These are phyloP conservation scores for Stagonosporopsis chrysanthemi DNA, from an alignment of 2,329 filamentous ascomycete species.

Conservation along the genomic window DNA sequence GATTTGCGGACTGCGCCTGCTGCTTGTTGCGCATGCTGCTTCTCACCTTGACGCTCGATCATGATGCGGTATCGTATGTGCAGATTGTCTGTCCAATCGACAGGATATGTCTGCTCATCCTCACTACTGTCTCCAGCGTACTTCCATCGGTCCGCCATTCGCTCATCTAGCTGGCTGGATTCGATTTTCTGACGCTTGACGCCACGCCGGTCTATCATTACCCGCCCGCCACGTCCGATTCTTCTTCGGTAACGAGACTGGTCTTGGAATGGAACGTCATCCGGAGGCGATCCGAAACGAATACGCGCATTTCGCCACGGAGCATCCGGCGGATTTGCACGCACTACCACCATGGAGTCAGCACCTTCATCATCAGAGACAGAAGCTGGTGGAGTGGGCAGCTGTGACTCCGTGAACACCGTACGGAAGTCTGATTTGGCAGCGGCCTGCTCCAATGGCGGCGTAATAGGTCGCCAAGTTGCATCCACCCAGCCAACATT, in stretches of 20 bases:
- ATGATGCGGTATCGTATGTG: slow-evolving; percentile 65
- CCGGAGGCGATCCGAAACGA: slow-evolving; percentile 49
- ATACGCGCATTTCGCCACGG: slow-evolving; percentile 41
- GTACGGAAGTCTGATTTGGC: slow-evolving; percentile 50
- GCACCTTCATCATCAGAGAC: slow-evolving; percentile 54
- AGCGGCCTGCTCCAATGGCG: slow-evolving; percentile 65
- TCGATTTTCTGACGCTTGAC: slow-evolving; percentile 59
- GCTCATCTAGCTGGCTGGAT: slow-evolving; percentile 36
- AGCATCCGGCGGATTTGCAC: slow-evolving; percentile 35
- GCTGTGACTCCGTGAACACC: slow-evolving; percentile 48
- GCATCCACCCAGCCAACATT: slow-evolving; percentile 89
- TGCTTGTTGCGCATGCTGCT: slow-evolving; percentile 41
- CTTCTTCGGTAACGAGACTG: slow-evolving; percentile 79
- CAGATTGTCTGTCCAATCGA: slow-evolving; percentile 71
- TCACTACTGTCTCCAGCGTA: slow-evolving; percentile 87
- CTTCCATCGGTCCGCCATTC: slow-evolving; percentile 67
- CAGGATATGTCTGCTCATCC: slow-evolving; percentile 74
- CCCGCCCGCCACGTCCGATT: slow-evolving; percentile 80
- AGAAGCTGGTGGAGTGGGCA: slow-evolving; percentile 58
- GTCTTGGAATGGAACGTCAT: slow-evolving; percentile 48
- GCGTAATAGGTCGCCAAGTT: slow-evolving; percentile 84
- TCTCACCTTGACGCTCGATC: slow-evolving; percentile 54
- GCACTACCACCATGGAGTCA: slow-evolving; percentile 49
- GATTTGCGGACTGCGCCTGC: slow-evolving; percentile 31
- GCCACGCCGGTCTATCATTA: slow-evolving; percentile 87